phyloP scores from a whole-genome alignment of 495 filamentous ascomycete species.

The Rusavskia elegans region DNA sequence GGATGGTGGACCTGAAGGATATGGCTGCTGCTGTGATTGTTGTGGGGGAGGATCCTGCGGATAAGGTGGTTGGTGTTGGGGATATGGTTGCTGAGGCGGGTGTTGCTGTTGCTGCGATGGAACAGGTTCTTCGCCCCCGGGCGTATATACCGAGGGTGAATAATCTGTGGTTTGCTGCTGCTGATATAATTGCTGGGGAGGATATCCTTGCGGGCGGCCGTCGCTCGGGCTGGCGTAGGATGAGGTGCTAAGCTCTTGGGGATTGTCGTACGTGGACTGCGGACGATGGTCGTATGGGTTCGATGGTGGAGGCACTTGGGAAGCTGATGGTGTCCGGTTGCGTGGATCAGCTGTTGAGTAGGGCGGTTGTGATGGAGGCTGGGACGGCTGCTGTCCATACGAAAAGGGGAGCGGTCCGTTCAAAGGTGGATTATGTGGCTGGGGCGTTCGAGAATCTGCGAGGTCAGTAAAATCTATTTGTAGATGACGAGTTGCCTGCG shows the following conservation, averaged over 20 bases:
- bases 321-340: conserved; percentile 21
- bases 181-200: conserved; percentile 24
- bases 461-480: background rate
- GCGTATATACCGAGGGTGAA: conserved; percentile 41
- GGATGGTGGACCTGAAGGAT: conserved; percentile 9
- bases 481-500: background rate
- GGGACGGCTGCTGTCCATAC: conserved; percentile 23
- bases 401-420: conserved; percentile 23
- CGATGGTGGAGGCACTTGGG: conserved; percentile 19
- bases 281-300: conserved; percentile 36
- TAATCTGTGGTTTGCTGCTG: conserved; percentile 31
- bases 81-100: conserved; percentile 19
- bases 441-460: conserved; percentile 10
- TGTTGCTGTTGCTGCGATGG: conserved; percentile 12
- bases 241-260: conserved; percentile 74
- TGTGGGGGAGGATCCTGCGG: conserved; percentile 12
- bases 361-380: conserved; percentile 15
- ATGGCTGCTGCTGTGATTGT: conserved; percentile 25
- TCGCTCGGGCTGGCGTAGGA: conserved; percentile 69
- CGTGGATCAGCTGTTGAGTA: conserved; percentile 28
- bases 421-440: conserved; percentile 15
- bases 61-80: conserved; percentile 26
- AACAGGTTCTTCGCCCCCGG: conserved; percentile 32
- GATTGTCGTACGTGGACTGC: conserved; percentile 59
- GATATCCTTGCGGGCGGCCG: conserved; percentile 23